These are phyloP conservation scores for Austroboletus festivus DNA, from an alignment of 768 basidiomycete genomes.

Conservation along the genomic window DNA sequence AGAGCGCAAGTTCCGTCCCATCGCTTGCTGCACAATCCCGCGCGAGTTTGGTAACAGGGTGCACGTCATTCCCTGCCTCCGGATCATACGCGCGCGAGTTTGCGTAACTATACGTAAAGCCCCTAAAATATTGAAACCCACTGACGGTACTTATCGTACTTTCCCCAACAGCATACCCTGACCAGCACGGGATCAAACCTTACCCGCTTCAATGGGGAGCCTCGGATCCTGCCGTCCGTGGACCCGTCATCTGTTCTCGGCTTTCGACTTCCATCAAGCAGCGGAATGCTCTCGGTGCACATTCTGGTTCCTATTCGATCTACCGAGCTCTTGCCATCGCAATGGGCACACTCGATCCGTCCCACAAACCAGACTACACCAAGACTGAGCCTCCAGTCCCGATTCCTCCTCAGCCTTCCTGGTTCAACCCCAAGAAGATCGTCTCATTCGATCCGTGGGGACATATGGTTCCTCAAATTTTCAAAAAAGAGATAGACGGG, in stretches of 20 bases:
- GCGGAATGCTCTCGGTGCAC: slow-evolving; percentile 92
- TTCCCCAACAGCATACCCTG: slow-evolving; percentile 70
- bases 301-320: slow-evolving; percentile 91
- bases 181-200: slow-evolving; percentile 85
- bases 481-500: slow-evolving; percentile 56
- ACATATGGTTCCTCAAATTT: slow-evolving; percentile 76
- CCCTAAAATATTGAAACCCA: slow-evolving; percentile 1
- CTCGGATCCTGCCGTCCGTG: slow-evolving; percentile 56
- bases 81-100: slow-evolving; percentile 9
- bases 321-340: slow-evolving; percentile 93
- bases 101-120: slow-evolving; percentile 8
- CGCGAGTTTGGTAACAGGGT: background rate
- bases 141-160: slow-evolving; percentile 7
- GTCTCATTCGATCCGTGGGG: slow-evolving; percentile 95
- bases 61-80: slow-evolving; percentile 8
- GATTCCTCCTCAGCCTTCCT: slow-evolving; percentile 72
- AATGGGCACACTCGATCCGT: slow-evolving; percentile 75
- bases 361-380: slow-evolving; percentile 79
- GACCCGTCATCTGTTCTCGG: slow-evolving; percentile 87
- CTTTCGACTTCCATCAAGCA: slow-evolving; percentile 81
- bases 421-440: slow-evolving; percentile 77
- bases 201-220: slow-evolving; percentile 83
- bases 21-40: background rate
- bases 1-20: slow-evolving; percentile 1
- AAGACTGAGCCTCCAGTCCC: slow-evolving; percentile 82